These are phyloP conservation scores for Saccharomycopsis fodiens DNA, from an alignment of 805 yeast species.

Conservation along the genomic window DNA sequence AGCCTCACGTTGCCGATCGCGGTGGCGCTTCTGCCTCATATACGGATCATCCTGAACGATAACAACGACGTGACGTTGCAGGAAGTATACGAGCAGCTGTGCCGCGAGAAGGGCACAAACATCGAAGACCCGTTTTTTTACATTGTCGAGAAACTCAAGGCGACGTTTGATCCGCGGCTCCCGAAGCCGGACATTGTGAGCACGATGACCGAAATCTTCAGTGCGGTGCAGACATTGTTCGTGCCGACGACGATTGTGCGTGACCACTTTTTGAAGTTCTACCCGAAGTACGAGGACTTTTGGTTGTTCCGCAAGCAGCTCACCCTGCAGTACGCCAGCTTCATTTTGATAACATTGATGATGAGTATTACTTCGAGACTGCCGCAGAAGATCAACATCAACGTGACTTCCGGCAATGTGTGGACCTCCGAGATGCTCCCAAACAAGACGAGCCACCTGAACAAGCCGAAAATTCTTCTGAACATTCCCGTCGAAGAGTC, in stretches of 20 bases:
- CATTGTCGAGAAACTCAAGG: slow-evolving; percentile 76
- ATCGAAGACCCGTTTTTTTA: slow-evolving; percentile 89
- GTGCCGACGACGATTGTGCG: slow-evolving; percentile 81
- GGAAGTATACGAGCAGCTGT: slow-evolving; percentile 79
- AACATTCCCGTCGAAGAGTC: slow-evolving; percentile 42
- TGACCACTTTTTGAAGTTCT: slow-evolving; percentile 65
- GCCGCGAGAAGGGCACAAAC: slow-evolving; percentile 61
- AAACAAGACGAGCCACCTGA: slow-evolving; percentile 50
- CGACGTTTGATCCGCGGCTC: slow-evolving; percentile 87
- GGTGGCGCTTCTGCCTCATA: slow-evolving; percentile 90
- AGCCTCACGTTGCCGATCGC: slow-evolving; percentile 86
- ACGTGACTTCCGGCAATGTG: slow-evolving; percentile 75
- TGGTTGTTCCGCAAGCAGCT: slow-evolving; percentile 97
- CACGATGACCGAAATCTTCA: slow-evolving; percentile 82
- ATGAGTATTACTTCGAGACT: slow-evolving; percentile 88
- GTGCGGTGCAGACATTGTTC: slow-evolving; percentile 79
- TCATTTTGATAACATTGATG: slow-evolving; percentile 88
- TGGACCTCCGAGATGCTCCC: slow-evolving; percentile 97
- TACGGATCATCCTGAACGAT: slow-evolving; percentile 83
- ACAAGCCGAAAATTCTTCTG: slow-evolving; percentile 33
- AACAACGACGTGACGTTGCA: slow-evolving; percentile 68
- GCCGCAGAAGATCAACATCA: slow-evolving; percentile 86
- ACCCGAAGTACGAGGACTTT: slow-evolving; percentile 80
- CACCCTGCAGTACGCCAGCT: slow-evolving; percentile 88
- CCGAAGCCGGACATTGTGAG: slow-evolving; percentile 90